Evolutionary conservation across 352 stramenopile genomes (phyloP), one percentile per base, ranked within the genome.

Genomic region (Phytopythium cucurbitacearum): DNA sequence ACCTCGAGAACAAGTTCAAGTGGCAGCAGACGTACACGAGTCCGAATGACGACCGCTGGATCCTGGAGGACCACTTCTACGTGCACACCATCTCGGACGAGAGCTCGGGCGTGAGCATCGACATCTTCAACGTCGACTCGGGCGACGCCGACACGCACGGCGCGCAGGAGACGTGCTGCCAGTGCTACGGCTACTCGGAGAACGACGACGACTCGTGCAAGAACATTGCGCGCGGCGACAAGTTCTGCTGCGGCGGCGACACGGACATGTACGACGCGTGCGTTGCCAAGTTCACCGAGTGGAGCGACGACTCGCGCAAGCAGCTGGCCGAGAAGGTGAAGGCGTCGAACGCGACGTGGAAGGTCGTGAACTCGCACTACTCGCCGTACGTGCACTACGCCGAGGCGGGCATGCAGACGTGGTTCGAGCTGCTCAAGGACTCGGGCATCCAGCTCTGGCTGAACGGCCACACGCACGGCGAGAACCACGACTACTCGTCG

Each of bases 351-450:
- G 77, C 77, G 4, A 85, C 76, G 36, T 88, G 76, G 71, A 86
- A 87, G 57, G 67, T 88, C 12, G 73, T 88, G 0, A 88, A 88
- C 71, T 77, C 65, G 32, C 75, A 88, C 57, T 88, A 88, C 59
- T 80, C 65, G 4, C 73, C 77, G 15, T 79, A 77, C 36, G 67
- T 63, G 7, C 76, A 87, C 62, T 84, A 73, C 46, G 59, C 57
- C 8, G 58, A 78, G 34, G 46, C 39, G 15, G 68, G 63, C 40
- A 60, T 71, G 61, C 70, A 38, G 4, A 55, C 54, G 52, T 91
- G 80, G 80, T 77, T 76, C 44, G 64, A 79, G 16, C 57, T 81
- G 39, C 40, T 85, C 15, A 61, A 68, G 2, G 61, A 54, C 38
- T 58, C 65, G 10, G 73, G 62, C 48, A 49, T 81, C 38, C 71